Conservation (phyloP, 2,329 filamentous ascomycete genomes). For the Penicillium janthinellum region DNA sequence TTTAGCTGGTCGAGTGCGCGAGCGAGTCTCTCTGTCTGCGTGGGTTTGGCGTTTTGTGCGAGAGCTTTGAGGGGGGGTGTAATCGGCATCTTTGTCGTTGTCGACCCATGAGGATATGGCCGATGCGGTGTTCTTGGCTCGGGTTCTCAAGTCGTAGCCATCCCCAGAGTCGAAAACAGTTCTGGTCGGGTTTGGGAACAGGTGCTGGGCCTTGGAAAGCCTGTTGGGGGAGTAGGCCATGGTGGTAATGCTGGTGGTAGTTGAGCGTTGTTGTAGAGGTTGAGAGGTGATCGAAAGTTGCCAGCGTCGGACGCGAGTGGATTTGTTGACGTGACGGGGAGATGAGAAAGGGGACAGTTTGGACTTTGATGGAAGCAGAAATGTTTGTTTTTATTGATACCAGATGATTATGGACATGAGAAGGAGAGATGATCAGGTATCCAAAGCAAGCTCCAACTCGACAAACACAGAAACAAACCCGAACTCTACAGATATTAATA, state of each 20-base stretch:
- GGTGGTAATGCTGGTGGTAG: background rate
- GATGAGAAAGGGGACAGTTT: background rate
- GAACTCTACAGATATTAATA: background rate
- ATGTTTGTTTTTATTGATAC: background rate
- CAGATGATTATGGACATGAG: background rate
- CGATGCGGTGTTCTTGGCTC: background rate
- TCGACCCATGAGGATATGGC: constrained; percentile 32
- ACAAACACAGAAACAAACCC: background rate
- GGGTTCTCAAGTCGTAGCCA: background rate
- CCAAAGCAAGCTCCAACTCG: background rate
- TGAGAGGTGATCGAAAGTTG: background rate
- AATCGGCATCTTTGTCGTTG: constrained; percentile 39
- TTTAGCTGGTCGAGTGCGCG: background rate
- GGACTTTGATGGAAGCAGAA: background rate
- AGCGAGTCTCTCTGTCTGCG: background rate
- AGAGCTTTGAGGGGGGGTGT: constrained; percentile 24
- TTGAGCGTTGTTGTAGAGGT: background rate
- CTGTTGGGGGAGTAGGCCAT: constrained; percentile 1
- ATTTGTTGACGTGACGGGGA: background rate
- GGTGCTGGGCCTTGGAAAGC: background rate
- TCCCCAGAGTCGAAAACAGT: constrained; percentile 3
- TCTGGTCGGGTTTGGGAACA: background rate
- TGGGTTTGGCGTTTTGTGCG: background rate
- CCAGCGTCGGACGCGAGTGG: background rate
- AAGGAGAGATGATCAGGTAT: background rate